Base-by-base conservation (phyloP, 768 basidiomycete species). In the Lactarius hengduanensis region DNA sequence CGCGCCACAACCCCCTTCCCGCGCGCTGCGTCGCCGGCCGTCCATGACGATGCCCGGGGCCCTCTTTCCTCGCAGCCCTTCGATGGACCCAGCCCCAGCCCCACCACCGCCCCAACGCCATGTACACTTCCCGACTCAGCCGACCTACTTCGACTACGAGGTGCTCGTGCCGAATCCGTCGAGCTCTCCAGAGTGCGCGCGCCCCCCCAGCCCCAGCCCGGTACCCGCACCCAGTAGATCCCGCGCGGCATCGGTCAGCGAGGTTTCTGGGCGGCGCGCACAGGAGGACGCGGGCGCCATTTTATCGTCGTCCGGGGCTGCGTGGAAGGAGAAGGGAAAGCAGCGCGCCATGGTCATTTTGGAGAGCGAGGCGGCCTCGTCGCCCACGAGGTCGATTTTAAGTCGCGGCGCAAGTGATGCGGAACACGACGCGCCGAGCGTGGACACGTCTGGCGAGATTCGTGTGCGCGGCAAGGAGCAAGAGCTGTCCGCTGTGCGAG, bases 31-130 rank as follows among this genome's bases (percentile, higher is more conserved):
- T 47, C 78, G 77, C 32, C 77, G 76, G n/a, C 76, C 77, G 9
- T 84, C 84, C 3, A 71, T 82, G 0, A 86, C 86, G 1, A 93
- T 93, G 91, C 91, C 91, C 26, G 91, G 91, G 9, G 83, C 91
- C 1, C 82, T 93, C 15, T 90, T 86, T 72, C 84, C 90, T 5
- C 86, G 89, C 10, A 90, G 91, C 0, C 81, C 85, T 0, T 90
- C 90, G 18, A 63, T 63, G 62, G 62, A 22, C n/a, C 78, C 86
- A 15, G 77, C 86, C 36, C 84, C 86, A 15, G 15, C 45, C 28
- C 28, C 55, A 20, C 55, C 28, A 1, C 20, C 22, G 38, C 45
- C 38, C 71, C 72, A 28, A 74, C 77, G 76, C 40, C 82, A 76
- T 64, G 80, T 83, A n/a, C 80, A 76, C 30, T 83, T 83, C 61